phyloP scores from a whole-genome alignment of 1,284 basidiomycete genomes.

The Ganoderma multipileum region DNA sequence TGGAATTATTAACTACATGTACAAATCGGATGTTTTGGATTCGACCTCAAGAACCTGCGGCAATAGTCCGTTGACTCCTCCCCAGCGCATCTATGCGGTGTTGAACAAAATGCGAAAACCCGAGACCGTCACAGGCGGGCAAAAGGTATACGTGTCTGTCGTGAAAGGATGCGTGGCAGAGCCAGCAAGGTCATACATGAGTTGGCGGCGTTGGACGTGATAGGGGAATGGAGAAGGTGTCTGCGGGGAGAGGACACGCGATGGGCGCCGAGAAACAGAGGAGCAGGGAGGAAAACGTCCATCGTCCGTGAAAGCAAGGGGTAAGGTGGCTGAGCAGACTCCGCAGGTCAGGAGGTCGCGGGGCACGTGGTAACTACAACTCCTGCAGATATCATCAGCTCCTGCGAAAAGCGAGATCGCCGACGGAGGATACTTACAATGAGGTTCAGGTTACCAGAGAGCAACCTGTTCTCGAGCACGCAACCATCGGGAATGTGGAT shows the following conservation, averaged over 20 bases:
- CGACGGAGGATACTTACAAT: slow-evolving; percentile 41
- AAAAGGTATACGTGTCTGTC: slow-evolving; percentile 4
- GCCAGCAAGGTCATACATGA: neutral
- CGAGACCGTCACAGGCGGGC: neutral
- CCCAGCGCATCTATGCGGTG: slow-evolving; percentile 12
- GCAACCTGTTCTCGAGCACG: slow-evolving; percentile 87
- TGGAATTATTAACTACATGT: slow-evolving; percentile 13
- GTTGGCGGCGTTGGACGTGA: neutral
- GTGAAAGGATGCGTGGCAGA: neutral
- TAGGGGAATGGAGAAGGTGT: neutral
- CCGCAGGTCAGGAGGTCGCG: neutral
- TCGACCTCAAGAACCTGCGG: slow-evolving; percentile 7
- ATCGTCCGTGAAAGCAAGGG: slow-evolving; percentile 18
- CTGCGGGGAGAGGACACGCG: slow-evolving; percentile 4
- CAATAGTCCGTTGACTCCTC: slow-evolving; percentile 16
- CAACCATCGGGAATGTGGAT: slow-evolving; percentile 97
- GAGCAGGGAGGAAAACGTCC: slow-evolving; percentile 16
- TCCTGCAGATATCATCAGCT: slow-evolving; percentile 16
- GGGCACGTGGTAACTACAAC: slow-evolving; percentile 13
- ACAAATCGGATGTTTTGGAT: slow-evolving; percentile 12
- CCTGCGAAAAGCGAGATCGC: neutral
- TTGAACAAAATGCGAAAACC: slow-evolving; percentile 1
- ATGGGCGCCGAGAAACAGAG: slow-evolving; percentile 12
- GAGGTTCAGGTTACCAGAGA: slow-evolving; percentile 61
- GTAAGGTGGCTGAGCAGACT: slow-evolving; percentile 3